phyloP scores from a whole-genome alignment of 2,329 filamentous ascomycete genomes.

The Scedosporium minutisporum region DNA sequence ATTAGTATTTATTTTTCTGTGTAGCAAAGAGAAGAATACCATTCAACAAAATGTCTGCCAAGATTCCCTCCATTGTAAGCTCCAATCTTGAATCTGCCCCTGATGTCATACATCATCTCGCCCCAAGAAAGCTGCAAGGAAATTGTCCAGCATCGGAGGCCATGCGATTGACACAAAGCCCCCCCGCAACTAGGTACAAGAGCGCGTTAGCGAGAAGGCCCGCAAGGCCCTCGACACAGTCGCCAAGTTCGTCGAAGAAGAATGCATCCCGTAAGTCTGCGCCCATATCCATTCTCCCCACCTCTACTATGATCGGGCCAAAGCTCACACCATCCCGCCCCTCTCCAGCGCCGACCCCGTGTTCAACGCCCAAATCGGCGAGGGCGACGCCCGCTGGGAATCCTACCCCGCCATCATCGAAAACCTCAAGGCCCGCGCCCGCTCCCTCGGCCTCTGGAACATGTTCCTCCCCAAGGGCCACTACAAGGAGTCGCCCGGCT shows the following conservation, averaged over 20 bases:
- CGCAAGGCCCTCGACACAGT: conserved; percentile 79
- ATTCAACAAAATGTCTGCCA: conserved; percentile 28
- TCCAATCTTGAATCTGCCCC: neutral
- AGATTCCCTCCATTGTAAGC: conserved; percentile 36
- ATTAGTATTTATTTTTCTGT: neutral
- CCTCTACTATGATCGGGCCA: neutral
- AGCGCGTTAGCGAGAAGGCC: conserved; percentile 71
- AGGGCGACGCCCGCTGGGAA: conserved; percentile 69
- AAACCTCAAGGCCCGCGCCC: conserved; percentile 77
- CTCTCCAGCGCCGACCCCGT: conserved; percentile 61
- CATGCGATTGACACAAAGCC: neutral
- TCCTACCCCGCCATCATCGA: conserved; percentile 74
- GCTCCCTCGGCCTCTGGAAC: conserved; percentile 86
- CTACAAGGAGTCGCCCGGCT: conserved; percentile 91
- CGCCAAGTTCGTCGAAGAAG: conserved; percentile 93
- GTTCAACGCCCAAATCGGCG: conserved; percentile 68
- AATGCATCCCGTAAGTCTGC: conserved; percentile 64
- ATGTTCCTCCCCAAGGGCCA: conserved; percentile 94
- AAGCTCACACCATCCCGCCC: conserved; percentile 6
- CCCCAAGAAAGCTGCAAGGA: neutral
- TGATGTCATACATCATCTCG: neutral
- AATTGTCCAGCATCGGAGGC: neutral
- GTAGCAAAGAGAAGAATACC: neutral
- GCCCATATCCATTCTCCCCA: neutral
- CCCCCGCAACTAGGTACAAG: conserved; percentile 26